Evolutionary conservation across 139 green algal genomes (phyloP), one percentile per base, ranked within the genome.

Genomic region (Picochlorum sp.): DNA sequence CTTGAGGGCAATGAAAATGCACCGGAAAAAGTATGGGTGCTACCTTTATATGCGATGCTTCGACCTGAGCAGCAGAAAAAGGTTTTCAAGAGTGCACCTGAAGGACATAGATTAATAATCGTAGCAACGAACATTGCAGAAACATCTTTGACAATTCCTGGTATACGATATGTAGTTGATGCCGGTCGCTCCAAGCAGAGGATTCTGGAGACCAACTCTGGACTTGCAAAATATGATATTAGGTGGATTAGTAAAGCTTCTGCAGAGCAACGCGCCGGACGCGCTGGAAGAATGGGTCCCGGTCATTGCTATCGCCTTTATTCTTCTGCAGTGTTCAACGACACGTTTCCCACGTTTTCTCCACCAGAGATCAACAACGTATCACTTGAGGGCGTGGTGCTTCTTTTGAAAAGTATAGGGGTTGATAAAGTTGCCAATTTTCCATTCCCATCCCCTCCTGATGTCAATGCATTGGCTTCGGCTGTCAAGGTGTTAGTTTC

Each of bases 81-180:
- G 9, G 90, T 94, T 50, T 97, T 97, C 69, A 57, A 71, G 28
- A 39, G 74, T 1, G 32, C 74, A 36, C 86, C 88, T 3, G 26
- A 71, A 0, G 91, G 89, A 2, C 53, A 75, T 32, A 68, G 92
- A 20, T 76, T 95, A 5, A 83, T 99, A 14, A 75, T 99, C 1
- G 88, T 98, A 7, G 86, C 92, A 3, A 99, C 92, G 31, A 99
- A 99, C 56, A 90, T 99, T 30, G 92, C 91, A 6, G 92, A 99
- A 68, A 99, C 92, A 0, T 96, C 87, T 1, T 76, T 99, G 26
- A 99, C 92, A 58, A 97, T 99, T 39, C 91, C 91, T 39, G 86
- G 88, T 70, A 81, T 88, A 25, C 80, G 87, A 2, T 95, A 94
- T 64, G 86, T 95, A 13, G 88, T 95, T 31, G 88, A 94, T 58